Base-by-base conservation (phyloP, 345 rosid genomes). In the Gossypium ekmanianum region DNA sequence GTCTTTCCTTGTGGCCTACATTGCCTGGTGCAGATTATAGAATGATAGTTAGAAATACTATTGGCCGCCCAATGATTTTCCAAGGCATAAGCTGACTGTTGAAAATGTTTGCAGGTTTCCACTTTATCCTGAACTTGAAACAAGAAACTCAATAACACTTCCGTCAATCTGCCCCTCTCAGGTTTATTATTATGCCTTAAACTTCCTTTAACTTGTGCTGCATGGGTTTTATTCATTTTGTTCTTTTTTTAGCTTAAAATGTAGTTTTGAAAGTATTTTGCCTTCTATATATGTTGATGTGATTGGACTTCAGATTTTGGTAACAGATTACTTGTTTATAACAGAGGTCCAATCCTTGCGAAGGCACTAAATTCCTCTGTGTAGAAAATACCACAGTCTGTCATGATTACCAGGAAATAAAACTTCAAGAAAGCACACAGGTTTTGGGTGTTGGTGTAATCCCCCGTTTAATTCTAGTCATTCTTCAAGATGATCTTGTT, bases 361-460 rank as follows among this genome's bases (percentile, higher is more conserved):
- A 90, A 87, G 95, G 98, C 83, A 83, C 85, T 74, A 86, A 77
- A 63, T 94, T 94, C 78, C 89, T 86, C 66, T 84, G 79, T 43
- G 74, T 92, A 10, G 96, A 90, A 27, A 89, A 89, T 76, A 88
- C 95, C 68, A 82, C 85, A 64, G 75, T 85, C 61, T 86, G 92
- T 79, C 98, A 92, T 62, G 98, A 94, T 79, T 94, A 91, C 79
- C 98, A 92, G 80, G 98, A 94, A 88, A 88, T 92, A 75, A 94
- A 94, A 85, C 85, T 94, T 77, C 98, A 94, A 88, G 98, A 94
- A 82, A 91, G 91, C 68, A 90, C 97, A 11, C 98, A 94, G 77
- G 85, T 91, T 45, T 78, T 94, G 82, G 97, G 91, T 65, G 98
- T 94, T 79, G 98, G 98, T 67, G 95, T 92, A 73, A 91, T 94